Percentiles rank a stretch among this genome's conserved stretches.
These are phyloP conservation scores for Ophiocytium majus DNA, from an alignment of 352 stramenopile species.

Conservation along the genomic window DNA sequence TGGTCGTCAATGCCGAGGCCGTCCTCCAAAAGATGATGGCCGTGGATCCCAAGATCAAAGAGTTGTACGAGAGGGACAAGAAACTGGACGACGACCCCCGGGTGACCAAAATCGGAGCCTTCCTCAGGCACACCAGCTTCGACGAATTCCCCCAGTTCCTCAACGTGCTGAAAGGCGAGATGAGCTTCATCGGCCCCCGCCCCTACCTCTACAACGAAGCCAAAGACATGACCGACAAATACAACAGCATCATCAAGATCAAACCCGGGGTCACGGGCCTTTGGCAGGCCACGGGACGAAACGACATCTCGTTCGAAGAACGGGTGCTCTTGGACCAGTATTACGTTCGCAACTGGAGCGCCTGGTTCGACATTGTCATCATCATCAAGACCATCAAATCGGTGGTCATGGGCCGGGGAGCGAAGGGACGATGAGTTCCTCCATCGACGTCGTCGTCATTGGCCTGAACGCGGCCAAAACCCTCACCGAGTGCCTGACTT, in stretches of 20 bases:
- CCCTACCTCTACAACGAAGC: background rate
- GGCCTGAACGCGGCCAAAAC: background rate
- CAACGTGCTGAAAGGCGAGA: background rate
- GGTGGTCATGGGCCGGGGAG: too few relatives aligned
- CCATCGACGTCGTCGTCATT: background rate
- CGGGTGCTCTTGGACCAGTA: background rate
- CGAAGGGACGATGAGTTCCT: background rate
- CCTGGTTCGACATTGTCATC: background rate
- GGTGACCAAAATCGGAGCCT: slow-evolving; percentile 8
- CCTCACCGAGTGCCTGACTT: background rate
- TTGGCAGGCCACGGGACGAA: background rate
- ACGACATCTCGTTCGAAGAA: background rate
- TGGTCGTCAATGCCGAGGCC: background rate
- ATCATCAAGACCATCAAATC: too few relatives aligned
- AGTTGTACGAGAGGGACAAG: too few relatives aligned
- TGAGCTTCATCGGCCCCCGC: background rate
- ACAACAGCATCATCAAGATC: background rate
- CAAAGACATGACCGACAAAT: background rate
- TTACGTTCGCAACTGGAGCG: background rate
- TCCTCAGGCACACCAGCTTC: background rate
- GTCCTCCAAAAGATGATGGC: too few relatives aligned
- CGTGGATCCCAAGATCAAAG: too few relatives aligned
- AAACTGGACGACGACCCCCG: background rate
- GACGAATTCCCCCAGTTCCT: slow-evolving; percentile 10
- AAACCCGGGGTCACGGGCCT: background rate